Base-by-base conservation (phyloP, 2,329 filamentous ascomycete species). In the Laburnicola sp. region DNA sequence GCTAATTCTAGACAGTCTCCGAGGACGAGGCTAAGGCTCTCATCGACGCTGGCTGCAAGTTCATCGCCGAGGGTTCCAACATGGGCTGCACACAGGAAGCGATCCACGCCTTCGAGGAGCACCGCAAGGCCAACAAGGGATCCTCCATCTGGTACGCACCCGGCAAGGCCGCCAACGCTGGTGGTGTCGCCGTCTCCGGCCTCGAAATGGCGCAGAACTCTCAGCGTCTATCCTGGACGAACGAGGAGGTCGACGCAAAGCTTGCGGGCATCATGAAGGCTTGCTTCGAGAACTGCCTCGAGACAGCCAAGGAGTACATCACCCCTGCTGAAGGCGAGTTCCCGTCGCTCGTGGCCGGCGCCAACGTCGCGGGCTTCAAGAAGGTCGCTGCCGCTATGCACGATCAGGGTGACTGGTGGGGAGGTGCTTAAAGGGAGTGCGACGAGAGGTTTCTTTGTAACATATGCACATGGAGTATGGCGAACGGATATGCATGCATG, bases 151-250 rank as follows among this genome's bases (percentile, higher is more conserved):
- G 94, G 94, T 97, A 97, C 76, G 94, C 89, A 16, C 93, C 93
- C 44, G 93, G 76, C 59, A 97, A 97, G 85, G 94, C 94, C 28
- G 90, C 93, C 79, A 97, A 97, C 81, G 91, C 91, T 63, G 94
- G 94, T 75, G 94, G 94, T 82, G 94, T 97, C 51, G 94, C 94
- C 50, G 94, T 99, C 35, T 96, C 91, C 2, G 94, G 94, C 65
- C 85, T 99, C 38, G 94, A 99, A 83, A 99, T 99, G 94, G 92
- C 93, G 6, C 94, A 99, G 85, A 97, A 99, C 85, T 93, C 88
- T 60, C 78, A 87, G 75, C 87, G 93, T 54, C 81, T 97, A 60
- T 83, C 78, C 69, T 99, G 94, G 94, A 89, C 89, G 26, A 70
- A 81, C 40, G 89, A 96, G 80, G 88, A 96, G 80, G 94, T 97